Evolutionary conservation across 2,329 filamentous ascomycete genomes (phyloP).

Genomic region (Aspergillus melleus): DNA sequence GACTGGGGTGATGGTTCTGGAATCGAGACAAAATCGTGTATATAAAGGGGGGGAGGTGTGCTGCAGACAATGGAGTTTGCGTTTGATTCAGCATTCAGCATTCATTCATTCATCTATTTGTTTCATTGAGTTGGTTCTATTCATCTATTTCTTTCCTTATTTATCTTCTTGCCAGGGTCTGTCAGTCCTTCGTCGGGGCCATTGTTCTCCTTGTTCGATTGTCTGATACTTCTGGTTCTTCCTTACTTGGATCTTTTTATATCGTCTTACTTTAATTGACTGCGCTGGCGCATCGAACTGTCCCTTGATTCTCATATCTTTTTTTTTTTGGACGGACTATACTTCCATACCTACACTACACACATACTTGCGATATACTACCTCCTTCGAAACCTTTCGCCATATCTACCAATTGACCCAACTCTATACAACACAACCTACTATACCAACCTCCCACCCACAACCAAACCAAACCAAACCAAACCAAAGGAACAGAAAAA

Average conservation of each 20-base stretch:
- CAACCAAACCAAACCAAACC: background rate
- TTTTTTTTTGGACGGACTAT: no score
- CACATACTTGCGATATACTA: background rate
- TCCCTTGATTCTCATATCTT: background rate
- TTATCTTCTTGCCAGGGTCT: no score
- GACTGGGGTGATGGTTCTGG: background rate
- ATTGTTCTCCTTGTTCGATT: slow-evolving; percentile 9
- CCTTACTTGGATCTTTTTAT: background rate
- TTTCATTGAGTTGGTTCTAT: background rate
- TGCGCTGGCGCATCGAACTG: slow-evolving; percentile 16
- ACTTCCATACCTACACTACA: no score
- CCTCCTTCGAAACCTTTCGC: no score
- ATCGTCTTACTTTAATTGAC: background rate
- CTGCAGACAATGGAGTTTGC: no score
- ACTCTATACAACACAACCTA: background rate
- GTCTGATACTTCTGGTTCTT: background rate
- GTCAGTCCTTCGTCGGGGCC: background rate
- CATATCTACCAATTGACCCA: no score
- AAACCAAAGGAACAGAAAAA: slow-evolving; percentile 2
- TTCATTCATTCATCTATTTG: slow-evolving; percentile 7
- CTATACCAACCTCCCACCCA: background rate
- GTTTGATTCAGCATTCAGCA: background rate
- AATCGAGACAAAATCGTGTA: background rate
- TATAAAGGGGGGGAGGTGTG: background rate
- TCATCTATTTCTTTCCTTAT: no score